phyloP scores from a whole-genome alignment of 2,329 filamentous ascomycete genomes.

The Fusarium chuoi region DNA sequence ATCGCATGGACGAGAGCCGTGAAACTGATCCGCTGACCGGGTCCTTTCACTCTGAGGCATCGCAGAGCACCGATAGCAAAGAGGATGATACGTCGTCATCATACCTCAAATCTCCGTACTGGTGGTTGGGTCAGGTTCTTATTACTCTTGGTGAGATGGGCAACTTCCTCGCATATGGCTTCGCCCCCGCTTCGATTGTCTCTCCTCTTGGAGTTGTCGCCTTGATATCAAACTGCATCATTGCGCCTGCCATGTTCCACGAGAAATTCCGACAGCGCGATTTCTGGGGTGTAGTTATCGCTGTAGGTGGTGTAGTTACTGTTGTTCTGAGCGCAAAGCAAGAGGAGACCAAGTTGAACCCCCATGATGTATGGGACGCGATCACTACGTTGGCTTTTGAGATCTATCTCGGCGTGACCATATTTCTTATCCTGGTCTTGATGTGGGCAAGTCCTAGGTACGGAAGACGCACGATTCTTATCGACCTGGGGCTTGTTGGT shows the following conservation, averaged over 20 bases:
- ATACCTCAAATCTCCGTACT: slow-evolving; percentile 92
- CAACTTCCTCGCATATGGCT: slow-evolving; percentile 97
- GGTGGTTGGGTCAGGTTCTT: slow-evolving; percentile 93
- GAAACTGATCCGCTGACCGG: slow-evolving; percentile 64
- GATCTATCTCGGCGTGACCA: slow-evolving; percentile 84
- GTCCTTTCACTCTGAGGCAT: slow-evolving; percentile 57
- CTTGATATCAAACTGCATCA: slow-evolving; percentile 94
- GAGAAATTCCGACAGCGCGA: slow-evolving; percentile 88
- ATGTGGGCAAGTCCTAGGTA: slow-evolving; percentile 87
- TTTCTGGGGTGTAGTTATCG: slow-evolving; percentile 87
- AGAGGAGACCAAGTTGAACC: slow-evolving; percentile 89
- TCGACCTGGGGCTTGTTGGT: slow-evolving; percentile 92
- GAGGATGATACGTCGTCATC: slow-evolving; percentile 64
- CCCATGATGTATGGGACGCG: slow-evolving; percentile 87
- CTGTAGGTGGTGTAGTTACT: slow-evolving; percentile 87
- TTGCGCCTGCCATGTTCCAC: slow-evolving; percentile 93
- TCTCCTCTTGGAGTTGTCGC: slow-evolving; percentile 97
- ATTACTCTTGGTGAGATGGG: slow-evolving; percentile 95
- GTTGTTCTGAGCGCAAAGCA: slow-evolving; percentile 92
- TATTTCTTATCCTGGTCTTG: slow-evolving; percentile 76
- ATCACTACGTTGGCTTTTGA: slow-evolving; percentile 92
- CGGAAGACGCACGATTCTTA: slow-evolving; percentile 86
- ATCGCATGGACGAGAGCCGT: slow-evolving; percentile 50
- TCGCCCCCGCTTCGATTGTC: slow-evolving; percentile 96
- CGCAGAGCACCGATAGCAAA: slow-evolving; percentile 38